A percentile compares a stretch with the other conserved stretches of the same genome.
Evolutionary conservation across 202 grass and related monocot species (phyloP).

Genomic region (Zizania palustris): DNA sequence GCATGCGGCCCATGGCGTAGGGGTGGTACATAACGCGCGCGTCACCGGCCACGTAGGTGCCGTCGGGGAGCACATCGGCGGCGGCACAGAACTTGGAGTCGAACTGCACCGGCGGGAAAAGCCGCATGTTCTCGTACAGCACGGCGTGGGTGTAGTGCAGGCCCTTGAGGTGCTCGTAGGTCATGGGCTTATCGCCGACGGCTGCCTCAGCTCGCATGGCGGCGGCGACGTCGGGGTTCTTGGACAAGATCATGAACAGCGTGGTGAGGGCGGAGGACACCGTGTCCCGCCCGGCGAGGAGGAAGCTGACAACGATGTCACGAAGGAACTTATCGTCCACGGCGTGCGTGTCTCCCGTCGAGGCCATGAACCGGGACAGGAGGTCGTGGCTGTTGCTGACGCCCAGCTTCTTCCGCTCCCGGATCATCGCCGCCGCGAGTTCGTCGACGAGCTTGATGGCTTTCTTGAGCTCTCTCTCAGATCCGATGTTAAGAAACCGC

Average conservation of each 20-base stretch:
- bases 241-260: slow-evolving; percentile 57
- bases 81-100: slow-evolving; percentile 71
- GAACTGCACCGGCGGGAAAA: slow-evolving; percentile 80
- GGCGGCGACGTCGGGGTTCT: slow-evolving; percentile 22
- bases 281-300: slow-evolving; percentile 63
- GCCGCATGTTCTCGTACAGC: slow-evolving; percentile 70
- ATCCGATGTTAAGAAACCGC: slow-evolving; percentile 60
- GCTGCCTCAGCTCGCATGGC: slow-evolving; percentile 56
- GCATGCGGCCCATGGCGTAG: slow-evolving; percentile 89
- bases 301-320: slow-evolving; percentile 48
- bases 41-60: slow-evolving; percentile 60
- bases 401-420: slow-evolving; percentile 42
- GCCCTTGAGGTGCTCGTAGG: slow-evolving; percentile 51
- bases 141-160: slow-evolving; percentile 78
- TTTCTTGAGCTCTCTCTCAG: slow-evolving; percentile 53
- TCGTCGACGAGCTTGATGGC: slow-evolving; percentile 45
- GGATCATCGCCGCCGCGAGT: slow-evolving; percentile 49
- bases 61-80: slow-evolving; percentile 68
- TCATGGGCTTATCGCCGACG: not conserved
- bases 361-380: slow-evolving; percentile 68
- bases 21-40: slow-evolving; percentile 72
- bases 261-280: slow-evolving; percentile 57
- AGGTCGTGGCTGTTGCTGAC: slow-evolving; percentile 56
- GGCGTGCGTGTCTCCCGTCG: slow-evolving; percentile 23
- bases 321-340: slow-evolving; percentile 38